phyloP scores from a whole-genome alignment of 2,329 filamentous ascomycete genomes.

The Ascomycota sp. region DNA sequence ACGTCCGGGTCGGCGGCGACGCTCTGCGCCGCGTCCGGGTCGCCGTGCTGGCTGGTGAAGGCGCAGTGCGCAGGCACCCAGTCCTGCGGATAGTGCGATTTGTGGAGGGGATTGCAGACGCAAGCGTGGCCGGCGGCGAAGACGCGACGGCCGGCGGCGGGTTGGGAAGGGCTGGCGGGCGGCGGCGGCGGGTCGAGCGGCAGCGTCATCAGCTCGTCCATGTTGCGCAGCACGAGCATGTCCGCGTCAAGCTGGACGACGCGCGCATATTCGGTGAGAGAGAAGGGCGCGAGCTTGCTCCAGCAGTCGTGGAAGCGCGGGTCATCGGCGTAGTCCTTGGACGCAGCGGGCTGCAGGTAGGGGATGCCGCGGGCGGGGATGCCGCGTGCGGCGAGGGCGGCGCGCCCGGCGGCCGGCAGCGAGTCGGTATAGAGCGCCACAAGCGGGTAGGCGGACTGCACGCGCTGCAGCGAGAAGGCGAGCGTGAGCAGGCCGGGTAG shows the following conservation, averaged over 20 bases:
- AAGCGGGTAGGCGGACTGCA: constrained; percentile 51
- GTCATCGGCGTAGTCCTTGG: constrained; percentile 51
- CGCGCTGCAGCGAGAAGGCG: constrained; percentile 50
- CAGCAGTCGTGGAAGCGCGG: constrained; percentile 79
- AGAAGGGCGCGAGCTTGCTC: constrained; percentile 69
- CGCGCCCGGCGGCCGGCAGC: constrained; percentile 47
- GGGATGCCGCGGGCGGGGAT: constrained; percentile 52
- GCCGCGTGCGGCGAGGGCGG: constrained; percentile 45
- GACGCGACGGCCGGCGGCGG: constrained; percentile 29
- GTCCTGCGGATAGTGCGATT: constrained; percentile 55
- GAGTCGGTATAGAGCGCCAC: constrained; percentile 66
- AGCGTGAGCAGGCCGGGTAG: constrained; percentile 68
- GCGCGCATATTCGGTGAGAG: constrained; percentile 53
- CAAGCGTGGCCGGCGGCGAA: constrained; percentile 75
- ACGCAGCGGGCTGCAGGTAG: constrained; percentile 48
- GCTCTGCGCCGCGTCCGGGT: constrained; percentile 25
- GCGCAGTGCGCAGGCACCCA: constrained; percentile 42
- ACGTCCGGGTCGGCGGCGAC: constrained; percentile 21
- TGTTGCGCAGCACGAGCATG: constrained; percentile 67
- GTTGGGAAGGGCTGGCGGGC: constrained; percentile 5
- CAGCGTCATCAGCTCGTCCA: constrained; percentile 85
- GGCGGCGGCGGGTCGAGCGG: constrained; percentile 34
- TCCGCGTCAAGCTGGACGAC: constrained; percentile 76
- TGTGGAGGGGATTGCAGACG: constrained; percentile 65
- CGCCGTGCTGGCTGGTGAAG: constrained; percentile 31